Evolutionary conservation across 1,284 basidiomycete species (phyloP).

Genomic region (Apiotrichum gracile): DNA sequence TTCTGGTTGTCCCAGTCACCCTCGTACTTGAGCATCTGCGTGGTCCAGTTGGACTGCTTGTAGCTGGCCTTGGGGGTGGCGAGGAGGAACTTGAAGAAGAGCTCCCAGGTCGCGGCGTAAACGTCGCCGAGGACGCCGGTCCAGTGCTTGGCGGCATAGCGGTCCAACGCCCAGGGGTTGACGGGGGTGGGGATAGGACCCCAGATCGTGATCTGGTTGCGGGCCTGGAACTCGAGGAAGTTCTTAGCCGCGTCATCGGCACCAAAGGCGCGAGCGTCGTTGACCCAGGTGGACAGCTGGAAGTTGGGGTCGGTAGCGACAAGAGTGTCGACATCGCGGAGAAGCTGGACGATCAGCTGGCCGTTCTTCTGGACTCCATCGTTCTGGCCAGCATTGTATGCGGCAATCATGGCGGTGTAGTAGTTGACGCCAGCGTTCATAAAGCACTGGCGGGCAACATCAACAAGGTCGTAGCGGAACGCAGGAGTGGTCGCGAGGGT

Average conservation of each 20-base stretch:
- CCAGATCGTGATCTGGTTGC: conserved; percentile 52
- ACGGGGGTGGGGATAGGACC: conserved; percentile 51
- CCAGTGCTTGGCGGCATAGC: conserved; percentile 52
- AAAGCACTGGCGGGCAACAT: conserved; percentile 49
- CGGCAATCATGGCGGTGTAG: conserved; percentile 24
- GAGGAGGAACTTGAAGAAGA: conserved; percentile 24
- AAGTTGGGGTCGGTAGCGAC: conserved; percentile 46
- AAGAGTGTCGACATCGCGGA: conserved; percentile 46
- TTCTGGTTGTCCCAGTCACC: no score
- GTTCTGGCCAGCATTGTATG: background rate
- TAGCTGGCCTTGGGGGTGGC: no score
- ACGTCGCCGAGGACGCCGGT: conserved; percentile 49
- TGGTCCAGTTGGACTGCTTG: no score
- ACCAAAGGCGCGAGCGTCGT: conserved; percentile 41
- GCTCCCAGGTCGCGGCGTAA: conserved; percentile 46
- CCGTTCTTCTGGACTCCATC: background rate
- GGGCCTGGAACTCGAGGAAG: conserved; percentile 46
- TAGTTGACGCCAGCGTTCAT: conserved; percentile 47
- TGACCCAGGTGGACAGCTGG: conserved; percentile 47
- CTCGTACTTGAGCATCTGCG: no score
- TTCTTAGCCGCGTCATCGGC: conserved; percentile 19
- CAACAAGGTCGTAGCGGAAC: conserved; percentile 50
- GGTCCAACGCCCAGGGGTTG: conserved; percentile 25
- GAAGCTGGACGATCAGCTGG: conserved; percentile 30
- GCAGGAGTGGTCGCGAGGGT: conserved; percentile 37